Percentiles rank a stretch among this genome's conserved stretches.
Conservation (phyloP, 139 green algal genomes). For the Mesotaenium endlicherianum region DNA sequence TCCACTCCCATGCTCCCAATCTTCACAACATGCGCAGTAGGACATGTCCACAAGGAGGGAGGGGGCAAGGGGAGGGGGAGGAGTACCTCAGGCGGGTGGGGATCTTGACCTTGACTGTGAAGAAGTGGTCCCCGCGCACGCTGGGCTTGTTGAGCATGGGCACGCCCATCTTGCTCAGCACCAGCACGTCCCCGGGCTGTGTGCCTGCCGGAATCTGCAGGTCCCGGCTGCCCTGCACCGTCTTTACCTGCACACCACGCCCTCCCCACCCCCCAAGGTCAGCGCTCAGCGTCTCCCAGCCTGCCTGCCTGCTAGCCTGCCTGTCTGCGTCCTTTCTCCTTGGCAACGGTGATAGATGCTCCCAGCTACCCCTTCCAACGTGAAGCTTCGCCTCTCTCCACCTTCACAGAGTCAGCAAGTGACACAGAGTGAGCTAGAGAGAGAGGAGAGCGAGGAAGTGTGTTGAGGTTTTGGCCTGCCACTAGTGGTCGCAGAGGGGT, state of each 20-base stretch:
- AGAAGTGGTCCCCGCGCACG: conserved; percentile 45
- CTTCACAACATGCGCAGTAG: background rate
- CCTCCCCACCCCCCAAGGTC: no score
- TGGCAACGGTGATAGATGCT: background rate
- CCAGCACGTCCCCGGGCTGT: conserved; percentile 91
- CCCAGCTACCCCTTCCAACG: background rate
- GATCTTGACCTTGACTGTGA: conserved; percentile 42
- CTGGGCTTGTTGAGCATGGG: conserved; percentile 72
- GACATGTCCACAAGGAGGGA: background rate
- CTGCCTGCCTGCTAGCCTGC: no score
- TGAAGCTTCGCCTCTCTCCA: background rate
- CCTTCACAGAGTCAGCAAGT: background rate
- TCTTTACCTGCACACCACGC: conserved; percentile 58
- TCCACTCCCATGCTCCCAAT: background rate
- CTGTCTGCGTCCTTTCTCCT: no score
- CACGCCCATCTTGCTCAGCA: conserved; percentile 96
- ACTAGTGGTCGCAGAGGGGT: no score
- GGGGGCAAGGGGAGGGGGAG: background rate
- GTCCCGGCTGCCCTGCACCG: conserved; percentile 90
- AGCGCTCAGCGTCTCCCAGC: no score
- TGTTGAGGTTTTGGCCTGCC: no score
- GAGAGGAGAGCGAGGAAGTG: background rate
- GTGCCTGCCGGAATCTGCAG: conserved; percentile 89
- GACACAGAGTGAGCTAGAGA: background rate
- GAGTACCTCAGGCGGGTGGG: conserved; percentile 35